Conservation (phyloP, 2,329 filamentous ascomycete genomes). For the Dactylellina sp. region DNA sequence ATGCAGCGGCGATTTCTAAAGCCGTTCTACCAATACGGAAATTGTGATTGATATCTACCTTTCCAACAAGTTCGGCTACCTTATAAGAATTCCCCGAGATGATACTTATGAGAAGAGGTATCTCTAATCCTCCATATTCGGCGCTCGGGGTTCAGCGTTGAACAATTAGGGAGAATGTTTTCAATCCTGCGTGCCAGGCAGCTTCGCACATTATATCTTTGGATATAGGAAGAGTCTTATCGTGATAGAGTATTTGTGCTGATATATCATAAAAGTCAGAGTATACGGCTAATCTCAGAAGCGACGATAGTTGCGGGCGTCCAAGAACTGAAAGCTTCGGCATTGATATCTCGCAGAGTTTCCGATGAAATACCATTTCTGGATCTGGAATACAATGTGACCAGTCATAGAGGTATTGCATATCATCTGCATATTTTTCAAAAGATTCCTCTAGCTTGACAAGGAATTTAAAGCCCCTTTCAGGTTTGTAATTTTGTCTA, state of each 20-base stretch:
- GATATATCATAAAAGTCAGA: slow-evolving; percentile 3
- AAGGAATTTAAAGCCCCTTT: not conserved
- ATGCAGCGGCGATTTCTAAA: not conserved
- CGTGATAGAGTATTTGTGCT: not conserved
- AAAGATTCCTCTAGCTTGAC: slow-evolving; percentile 2
- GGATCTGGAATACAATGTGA: slow-evolving; percentile 5
- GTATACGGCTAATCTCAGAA: slow-evolving; percentile 9
- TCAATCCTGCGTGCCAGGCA: not conserved
- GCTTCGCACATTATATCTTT: slow-evolving; percentile 7
- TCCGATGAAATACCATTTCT: slow-evolving; percentile 1
- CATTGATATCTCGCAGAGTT: slow-evolving; percentile 6
- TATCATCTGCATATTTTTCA: not conserved
- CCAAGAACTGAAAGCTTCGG: not conserved
- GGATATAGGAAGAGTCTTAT: not conserved
- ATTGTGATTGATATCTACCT: slow-evolving; percentile 1
- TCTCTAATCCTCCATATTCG: not conserved
- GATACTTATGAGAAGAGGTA: slow-evolving; percentile 1
- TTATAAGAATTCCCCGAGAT: slow-evolving; percentile 3
- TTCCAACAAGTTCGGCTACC: not conserved
- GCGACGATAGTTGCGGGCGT: slow-evolving; percentile 1
- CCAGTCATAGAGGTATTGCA: slow-evolving; percentile 11
- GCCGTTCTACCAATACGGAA: not conserved
- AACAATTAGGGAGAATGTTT: not conserved
- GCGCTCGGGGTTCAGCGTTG: not conserved
- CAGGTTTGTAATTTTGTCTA: not conserved